A percentile compares a stretch with the other conserved stretches of the same genome.
Evolutionary conservation across 257 asterid genomes (phyloP).

Genomic region (Asclepias syriaca): DNA sequence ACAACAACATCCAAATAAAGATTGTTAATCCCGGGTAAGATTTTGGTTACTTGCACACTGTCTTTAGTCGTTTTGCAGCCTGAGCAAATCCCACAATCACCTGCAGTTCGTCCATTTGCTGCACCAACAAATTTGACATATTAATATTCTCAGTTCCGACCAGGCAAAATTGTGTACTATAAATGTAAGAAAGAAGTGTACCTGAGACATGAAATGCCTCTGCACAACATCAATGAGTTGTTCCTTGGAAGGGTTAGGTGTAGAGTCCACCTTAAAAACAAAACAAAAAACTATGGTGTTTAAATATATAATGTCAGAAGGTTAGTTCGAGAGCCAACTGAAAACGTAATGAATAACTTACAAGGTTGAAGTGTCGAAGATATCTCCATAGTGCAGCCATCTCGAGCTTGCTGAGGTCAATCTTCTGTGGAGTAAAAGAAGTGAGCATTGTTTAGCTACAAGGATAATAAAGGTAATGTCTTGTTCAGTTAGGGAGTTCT

Average conservation of each 20-base stretch:
- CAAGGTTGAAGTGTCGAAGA: slow-evolving; percentile 78
- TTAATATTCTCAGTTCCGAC: too few relatives aligned
- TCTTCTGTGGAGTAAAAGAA: slow-evolving; percentile 34
- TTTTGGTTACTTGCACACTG: slow-evolving; percentile 47
- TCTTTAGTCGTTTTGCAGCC: slow-evolving; percentile 86
- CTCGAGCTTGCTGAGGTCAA: slow-evolving; percentile 90
- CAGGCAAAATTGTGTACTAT: neutral
- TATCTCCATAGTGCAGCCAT: slow-evolving; percentile 88
- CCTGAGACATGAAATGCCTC: slow-evolving; percentile 91
- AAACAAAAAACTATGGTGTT: neutral
- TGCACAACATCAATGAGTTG: slow-evolving; percentile 86
- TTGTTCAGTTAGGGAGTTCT: neutral
- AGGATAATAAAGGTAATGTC: neutral
- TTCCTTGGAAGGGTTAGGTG: slow-evolving; percentile 78
- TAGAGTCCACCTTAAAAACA: slow-evolving; percentile 49
- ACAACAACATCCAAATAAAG: slow-evolving; percentile 20
- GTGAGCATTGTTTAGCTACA: too few relatives aligned
- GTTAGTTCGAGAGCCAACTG: neutral
- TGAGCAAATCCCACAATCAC: slow-evolving; percentile 71
- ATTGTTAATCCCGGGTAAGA: neutral
- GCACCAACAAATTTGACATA: slow-evolving; percentile 6
- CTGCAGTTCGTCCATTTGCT: slow-evolving; percentile 95
- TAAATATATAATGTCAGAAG: neutral
- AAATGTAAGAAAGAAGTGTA: slow-evolving; percentile 12
- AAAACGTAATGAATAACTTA: slow-evolving; percentile 30